phyloP scores from a whole-genome alignment of 495 filamentous ascomycete species.

The Astrocystis sublimbata region DNA sequence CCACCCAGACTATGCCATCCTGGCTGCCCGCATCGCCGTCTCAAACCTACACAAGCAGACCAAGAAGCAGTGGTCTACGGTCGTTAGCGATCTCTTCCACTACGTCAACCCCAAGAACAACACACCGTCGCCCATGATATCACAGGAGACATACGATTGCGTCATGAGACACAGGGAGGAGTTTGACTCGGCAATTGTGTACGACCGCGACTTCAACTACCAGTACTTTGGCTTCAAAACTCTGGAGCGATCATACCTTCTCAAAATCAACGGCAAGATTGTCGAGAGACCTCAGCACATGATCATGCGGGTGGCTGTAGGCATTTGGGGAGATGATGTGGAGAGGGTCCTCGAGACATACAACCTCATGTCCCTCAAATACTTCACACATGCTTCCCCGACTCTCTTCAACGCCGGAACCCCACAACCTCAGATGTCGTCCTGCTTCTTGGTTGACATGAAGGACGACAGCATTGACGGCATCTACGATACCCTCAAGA shows the following conservation, averaged over 20 bases:
- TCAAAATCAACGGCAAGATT: constrained; percentile 88
- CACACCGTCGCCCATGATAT: constrained; percentile 87
- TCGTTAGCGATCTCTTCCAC: constrained; percentile 89
- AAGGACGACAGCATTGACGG: constrained; percentile 99
- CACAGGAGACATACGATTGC: constrained; percentile 79
- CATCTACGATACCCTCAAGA: constrained; percentile 99
- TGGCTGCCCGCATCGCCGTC: constrained; percentile 96
- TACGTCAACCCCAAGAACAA: constrained; percentile 95
- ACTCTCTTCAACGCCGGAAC: constrained; percentile 98
- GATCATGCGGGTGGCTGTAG: constrained; percentile 98
- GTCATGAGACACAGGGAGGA: constrained; percentile 95
- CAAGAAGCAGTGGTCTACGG: constrained; percentile 97
- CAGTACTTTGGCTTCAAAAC: constrained; percentile 99
- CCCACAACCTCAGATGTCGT: constrained; percentile 87
- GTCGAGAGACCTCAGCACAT: constrained; percentile 97
- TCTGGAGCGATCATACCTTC: constrained; percentile 92
- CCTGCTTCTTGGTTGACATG: constrained; percentile 98
- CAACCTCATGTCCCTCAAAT: constrained; percentile 95
- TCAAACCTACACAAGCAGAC: constrained; percentile 99
- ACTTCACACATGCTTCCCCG: constrained; percentile 96
- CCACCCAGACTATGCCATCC: constrained; percentile 98
- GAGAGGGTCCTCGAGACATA: constrained; percentile 96
- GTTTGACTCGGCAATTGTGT: constrained; percentile 97
- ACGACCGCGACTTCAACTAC: constrained; percentile 99
- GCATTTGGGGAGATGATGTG: constrained; percentile 91